phyloP scores from a whole-genome alignment of 2,329 filamentous ascomycete genomes.

The Epichloe glyceriae region DNA sequence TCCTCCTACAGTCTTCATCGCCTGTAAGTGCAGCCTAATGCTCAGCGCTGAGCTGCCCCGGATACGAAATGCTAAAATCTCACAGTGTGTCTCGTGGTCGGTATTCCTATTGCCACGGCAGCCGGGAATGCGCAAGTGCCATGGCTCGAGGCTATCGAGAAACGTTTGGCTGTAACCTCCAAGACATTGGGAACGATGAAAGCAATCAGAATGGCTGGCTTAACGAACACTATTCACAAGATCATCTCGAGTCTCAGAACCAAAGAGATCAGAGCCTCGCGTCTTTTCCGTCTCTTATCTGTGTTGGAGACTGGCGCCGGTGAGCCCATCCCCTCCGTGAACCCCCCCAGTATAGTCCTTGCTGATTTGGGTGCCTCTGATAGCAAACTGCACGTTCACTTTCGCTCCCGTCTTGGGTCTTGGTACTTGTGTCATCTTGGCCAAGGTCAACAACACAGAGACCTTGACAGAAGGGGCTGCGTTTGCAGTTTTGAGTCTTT shows the following conservation, averaged over 20 bases:
- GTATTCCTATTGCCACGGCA: conserved; percentile 11
- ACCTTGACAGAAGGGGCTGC: conserved; percentile 11
- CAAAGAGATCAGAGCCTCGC: conserved; percentile 21
- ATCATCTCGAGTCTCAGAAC: conserved; percentile 22
- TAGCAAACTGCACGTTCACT: conserved; percentile 4
- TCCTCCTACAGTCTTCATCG: conserved; percentile 11
- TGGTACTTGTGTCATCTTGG: conserved; percentile 8
- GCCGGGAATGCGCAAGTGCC: conserved; percentile 12
- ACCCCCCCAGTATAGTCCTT: background rate
- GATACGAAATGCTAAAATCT: background rate
- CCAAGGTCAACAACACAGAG: conserved; percentile 3
- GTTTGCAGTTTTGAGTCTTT: conserved; percentile 11
- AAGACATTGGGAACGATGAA: conserved; percentile 21
- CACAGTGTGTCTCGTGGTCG: conserved; percentile 7
- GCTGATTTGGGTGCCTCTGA: conserved; percentile 7
- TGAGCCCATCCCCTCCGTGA: background rate
- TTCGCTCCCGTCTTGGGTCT: conserved; percentile 12
- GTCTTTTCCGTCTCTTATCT: conserved; percentile 12
- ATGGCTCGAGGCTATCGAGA: conserved; percentile 16
- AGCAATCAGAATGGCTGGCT: conserved; percentile 28
- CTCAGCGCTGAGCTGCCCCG: background rate
- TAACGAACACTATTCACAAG: conserved; percentile 19
- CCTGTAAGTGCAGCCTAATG: conserved; percentile 6
- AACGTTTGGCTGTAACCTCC: conserved; percentile 13
- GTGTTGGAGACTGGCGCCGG: conserved; percentile 4